Conservation (phyloP, 441 rosid genomes). For the Brassica balearica region DNA sequence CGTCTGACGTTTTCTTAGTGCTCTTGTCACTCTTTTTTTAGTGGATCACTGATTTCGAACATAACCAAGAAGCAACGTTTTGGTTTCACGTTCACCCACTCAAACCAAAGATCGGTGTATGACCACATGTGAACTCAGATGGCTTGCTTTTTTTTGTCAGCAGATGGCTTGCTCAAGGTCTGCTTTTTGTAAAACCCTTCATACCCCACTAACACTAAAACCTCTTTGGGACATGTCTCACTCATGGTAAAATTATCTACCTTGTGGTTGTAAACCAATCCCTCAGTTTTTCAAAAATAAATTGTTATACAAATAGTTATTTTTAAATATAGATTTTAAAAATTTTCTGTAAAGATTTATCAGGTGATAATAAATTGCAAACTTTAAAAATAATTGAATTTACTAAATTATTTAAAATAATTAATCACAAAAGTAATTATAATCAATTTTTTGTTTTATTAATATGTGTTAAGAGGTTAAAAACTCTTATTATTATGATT, state of each 20-base stretch:
- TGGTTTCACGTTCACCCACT: background rate
- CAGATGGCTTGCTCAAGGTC: too few species aligned
- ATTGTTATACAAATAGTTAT: too few species aligned
- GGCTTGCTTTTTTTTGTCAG: too few species aligned
- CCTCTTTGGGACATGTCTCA: background rate
- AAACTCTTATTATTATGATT: too few species aligned
- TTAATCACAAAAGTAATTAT: background rate
- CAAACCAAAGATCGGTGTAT: background rate
- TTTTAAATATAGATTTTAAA: too few species aligned
- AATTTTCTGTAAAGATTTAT: background rate
- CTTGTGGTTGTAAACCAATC: background rate
- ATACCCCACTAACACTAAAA: background rate
- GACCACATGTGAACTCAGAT: background rate
- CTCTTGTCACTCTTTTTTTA: background rate
- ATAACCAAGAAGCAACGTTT: background rate
- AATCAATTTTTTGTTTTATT: too few species aligned
- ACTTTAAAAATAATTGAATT: too few species aligned
- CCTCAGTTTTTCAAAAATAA: background rate
- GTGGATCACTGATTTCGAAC: background rate
- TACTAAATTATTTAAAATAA: background rate
- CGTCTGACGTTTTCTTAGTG: background rate
- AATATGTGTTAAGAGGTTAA: background rate
- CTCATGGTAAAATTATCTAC: background rate
- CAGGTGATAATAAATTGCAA: background rate
- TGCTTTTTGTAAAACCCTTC: background rate